Evolutionary conservation across 83 land plant genomes (phyloP).

Genomic region (Picea abies): DNA sequence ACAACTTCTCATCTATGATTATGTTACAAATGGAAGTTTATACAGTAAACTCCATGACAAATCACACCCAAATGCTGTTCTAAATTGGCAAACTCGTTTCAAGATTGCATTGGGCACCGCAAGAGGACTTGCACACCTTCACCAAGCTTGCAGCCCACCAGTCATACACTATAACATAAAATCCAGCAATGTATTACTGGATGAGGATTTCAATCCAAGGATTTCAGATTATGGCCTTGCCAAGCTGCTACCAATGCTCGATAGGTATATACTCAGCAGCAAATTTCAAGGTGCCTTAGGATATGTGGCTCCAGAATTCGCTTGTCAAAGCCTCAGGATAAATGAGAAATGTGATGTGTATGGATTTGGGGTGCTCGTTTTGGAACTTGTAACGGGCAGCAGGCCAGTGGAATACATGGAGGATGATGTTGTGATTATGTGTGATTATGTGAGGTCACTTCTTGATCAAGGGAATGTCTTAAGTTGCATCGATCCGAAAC

Average conservation of each 20-base stretch:
- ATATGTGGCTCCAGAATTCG: constrained; percentile 91
- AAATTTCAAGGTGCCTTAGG: constrained; percentile 85
- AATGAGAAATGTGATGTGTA: constrained; percentile 91
- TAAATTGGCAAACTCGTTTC: constrained; percentile 82
- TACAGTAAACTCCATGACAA: constrained; percentile 79
- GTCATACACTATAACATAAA: constrained; percentile 83
- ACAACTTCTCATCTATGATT: constrained; percentile 92
- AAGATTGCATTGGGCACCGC: constrained; percentile 71
- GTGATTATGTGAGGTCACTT: constrained; percentile 65
- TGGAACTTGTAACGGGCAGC: constrained; percentile 79
- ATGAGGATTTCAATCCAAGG: constrained; percentile 51
- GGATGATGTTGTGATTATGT: constrained; percentile 81
- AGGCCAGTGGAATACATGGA: constrained; percentile 87
- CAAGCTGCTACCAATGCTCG: constrained; percentile 70
- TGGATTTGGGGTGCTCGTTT: constrained; percentile 72
- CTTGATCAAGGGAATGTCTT: constrained; percentile 65
- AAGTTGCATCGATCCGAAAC: constrained; percentile 61
- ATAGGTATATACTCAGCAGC: constrained; percentile 65
- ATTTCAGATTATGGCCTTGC: constrained; percentile 83
- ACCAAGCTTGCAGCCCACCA: constrained; percentile 39
- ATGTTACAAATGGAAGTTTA: constrained; percentile 72
- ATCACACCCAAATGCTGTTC: constrained; percentile 11
- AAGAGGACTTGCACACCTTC: constrained; percentile 70
- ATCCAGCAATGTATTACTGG: constrained; percentile 79
- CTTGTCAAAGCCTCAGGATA: constrained; percentile 69